A percentile compares a stretch with the other conserved stretches of the same genome.
These are phyloP conservation scores for Diaporthe batatas DNA, from an alignment of 2,329 filamentous ascomycete species.

Conservation along the genomic window DNA sequence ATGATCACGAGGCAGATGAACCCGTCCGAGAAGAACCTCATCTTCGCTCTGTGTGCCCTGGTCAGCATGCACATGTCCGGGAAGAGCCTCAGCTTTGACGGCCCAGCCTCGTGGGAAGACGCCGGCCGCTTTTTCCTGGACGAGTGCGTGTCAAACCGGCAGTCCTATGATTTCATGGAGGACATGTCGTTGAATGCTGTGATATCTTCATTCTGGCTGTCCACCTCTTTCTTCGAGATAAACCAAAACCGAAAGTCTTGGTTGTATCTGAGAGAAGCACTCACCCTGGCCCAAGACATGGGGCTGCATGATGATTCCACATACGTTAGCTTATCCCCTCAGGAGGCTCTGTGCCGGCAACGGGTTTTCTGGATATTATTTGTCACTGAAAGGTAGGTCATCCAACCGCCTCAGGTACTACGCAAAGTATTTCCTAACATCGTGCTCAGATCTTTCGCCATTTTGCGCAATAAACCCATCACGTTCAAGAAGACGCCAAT, in stretches of 20 bases:
- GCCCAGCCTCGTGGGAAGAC: slow-evolving; percentile 58
- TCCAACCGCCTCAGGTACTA: slow-evolving; percentile 16
- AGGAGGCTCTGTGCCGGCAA: slow-evolving; percentile 66
- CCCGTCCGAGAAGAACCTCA: slow-evolving; percentile 57
- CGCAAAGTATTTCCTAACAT: slow-evolving; percentile 48
- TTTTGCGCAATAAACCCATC: slow-evolving; percentile 73
- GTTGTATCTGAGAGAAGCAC: slow-evolving; percentile 72
- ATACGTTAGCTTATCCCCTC: slow-evolving; percentile 62
- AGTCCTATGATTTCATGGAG: slow-evolving; percentile 70
- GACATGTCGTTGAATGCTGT: slow-evolving; percentile 66
- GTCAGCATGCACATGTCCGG: slow-evolving; percentile 65
- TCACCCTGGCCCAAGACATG: slow-evolving; percentile 70
- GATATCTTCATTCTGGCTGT: slow-evolving; percentile 74
- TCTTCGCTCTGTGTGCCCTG: slow-evolving; percentile 71
- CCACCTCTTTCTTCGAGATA: slow-evolving; percentile 71
- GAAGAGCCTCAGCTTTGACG: slow-evolving; percentile 55
- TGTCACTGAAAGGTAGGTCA: slow-evolving; percentile 67
- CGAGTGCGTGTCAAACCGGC: slow-evolving; percentile 68
- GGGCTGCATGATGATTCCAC: slow-evolving; percentile 70
- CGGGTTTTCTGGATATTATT: slow-evolving; percentile 74
- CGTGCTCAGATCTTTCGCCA: slow-evolving; percentile 63
- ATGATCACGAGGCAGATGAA: slow-evolving; percentile 59
- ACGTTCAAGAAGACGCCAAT: slow-evolving; percentile 71
- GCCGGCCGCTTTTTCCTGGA: slow-evolving; percentile 70
- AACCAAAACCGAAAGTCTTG: slow-evolving; percentile 73